These are phyloP conservation scores for Stagonosporopsis cucurbitacearum DNA, from an alignment of 2,329 filamentous ascomycete genomes.

Conservation along the genomic window DNA sequence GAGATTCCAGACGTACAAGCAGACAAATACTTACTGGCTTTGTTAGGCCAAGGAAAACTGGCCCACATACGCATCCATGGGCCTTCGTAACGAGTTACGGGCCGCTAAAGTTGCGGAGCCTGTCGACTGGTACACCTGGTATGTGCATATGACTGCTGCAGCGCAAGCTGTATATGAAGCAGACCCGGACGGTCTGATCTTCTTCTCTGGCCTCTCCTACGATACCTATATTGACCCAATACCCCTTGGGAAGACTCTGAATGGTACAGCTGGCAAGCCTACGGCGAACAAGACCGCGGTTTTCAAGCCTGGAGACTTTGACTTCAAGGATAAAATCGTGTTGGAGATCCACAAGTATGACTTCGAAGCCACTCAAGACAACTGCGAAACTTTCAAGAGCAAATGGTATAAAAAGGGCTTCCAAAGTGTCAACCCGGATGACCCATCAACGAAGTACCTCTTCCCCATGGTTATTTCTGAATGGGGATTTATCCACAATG, in stretches of 20 bases:
- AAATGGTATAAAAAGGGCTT: conserved; percentile 47
- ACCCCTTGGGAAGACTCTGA: conserved; percentile 40
- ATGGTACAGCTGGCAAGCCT: conserved; percentile 34
- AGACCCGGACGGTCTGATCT: conserved; percentile 36
- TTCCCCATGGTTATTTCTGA: conserved; percentile 45
- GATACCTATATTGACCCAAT: conserved; percentile 45
- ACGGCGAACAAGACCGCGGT: conserved; percentile 37
- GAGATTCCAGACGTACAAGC: neutral
- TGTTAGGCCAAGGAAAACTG: conserved; percentile 48
- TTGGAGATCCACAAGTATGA: conserved; percentile 46
- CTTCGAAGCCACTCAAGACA: conserved; percentile 40
- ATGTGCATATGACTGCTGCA: conserved; percentile 42
- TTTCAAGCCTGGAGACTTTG: conserved; percentile 35
- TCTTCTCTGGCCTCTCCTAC: conserved; percentile 44
- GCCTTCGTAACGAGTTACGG: conserved; percentile 43
- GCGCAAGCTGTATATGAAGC: conserved; percentile 40
- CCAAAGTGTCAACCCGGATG: conserved; percentile 37
- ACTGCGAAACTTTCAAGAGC: conserved; percentile 40
- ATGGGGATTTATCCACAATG: conserved; percentile 44
- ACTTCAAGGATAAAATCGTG: conserved; percentile 41
- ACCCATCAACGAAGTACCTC: conserved; percentile 38
- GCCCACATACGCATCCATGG: conserved; percentile 38
- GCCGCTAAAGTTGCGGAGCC: conserved; percentile 32
- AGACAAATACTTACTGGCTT: conserved; percentile 2
- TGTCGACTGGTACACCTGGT: conserved; percentile 47